phyloP scores from a whole-genome alignment of 257 asterid genomes.

The Linderniella brevidens region DNA sequence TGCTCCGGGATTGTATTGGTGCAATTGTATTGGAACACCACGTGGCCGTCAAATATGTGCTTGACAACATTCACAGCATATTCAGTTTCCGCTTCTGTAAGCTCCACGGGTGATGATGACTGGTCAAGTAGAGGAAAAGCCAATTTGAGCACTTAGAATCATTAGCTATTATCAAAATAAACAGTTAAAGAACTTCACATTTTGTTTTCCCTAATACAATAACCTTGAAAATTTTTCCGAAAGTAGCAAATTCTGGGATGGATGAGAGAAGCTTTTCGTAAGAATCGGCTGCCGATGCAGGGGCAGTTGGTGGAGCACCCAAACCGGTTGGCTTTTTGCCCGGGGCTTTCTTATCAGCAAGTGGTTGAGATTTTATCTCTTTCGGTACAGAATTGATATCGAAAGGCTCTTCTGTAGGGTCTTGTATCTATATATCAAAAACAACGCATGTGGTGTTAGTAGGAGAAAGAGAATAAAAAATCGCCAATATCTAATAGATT shows the following conservation, averaged over 20 bases:
- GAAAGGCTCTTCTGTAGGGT: conserved; percentile 78
- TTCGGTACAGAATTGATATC: conserved; percentile 64
- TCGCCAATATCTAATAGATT: background rate
- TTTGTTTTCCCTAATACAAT: background rate
- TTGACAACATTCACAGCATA: conserved; percentile 94
- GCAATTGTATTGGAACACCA: conserved; percentile 96
- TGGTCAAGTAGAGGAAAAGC: conserved; percentile 18
- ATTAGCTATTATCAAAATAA: conserved; percentile 7
- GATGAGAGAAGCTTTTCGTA: conserved; percentile 69
- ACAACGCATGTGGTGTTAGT: background rate
- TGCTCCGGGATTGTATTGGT: conserved; percentile 92
- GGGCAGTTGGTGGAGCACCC: conserved; percentile 68
- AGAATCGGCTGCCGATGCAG: conserved; percentile 65
- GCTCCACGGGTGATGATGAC: conserved; percentile 98
- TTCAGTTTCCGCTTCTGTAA: conserved; percentile 98
- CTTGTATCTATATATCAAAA: conserved; percentile 35
- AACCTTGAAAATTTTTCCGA: conserved; percentile 97
- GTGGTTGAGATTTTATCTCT: conserved; percentile 87
- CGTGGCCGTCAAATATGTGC: conserved; percentile 79
- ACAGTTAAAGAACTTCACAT: background rate
- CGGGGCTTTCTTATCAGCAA: conserved; percentile 84
- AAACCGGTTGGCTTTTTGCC: conserved; percentile 83
- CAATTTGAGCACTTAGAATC: conserved; percentile 5
- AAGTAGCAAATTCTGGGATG: conserved; percentile 69
- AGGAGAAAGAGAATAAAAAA: background rate